Evolutionary conservation across 2,329 filamentous ascomycete genomes (phyloP), one percentile per base, ranked within the genome.

Genomic region (Rugonectria rugulosa): DNA sequence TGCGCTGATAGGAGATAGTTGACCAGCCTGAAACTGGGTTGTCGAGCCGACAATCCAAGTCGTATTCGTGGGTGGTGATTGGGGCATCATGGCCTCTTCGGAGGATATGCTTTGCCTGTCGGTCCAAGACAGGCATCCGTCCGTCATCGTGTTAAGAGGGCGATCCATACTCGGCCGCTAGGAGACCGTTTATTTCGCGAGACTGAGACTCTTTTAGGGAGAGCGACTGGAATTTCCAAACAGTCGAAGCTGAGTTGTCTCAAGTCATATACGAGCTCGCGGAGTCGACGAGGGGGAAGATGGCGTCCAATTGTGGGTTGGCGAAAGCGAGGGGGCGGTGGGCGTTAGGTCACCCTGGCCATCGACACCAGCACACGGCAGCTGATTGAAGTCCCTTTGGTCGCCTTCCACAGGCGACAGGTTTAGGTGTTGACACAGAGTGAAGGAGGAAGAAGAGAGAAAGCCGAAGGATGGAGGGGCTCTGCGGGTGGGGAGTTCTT

Each of bases 1-100:
- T 54, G 78, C 78, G 69, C 81, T 84, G 62, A 80, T 74, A 34
- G 82, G 82, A 31, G 82, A 85, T 52, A 84, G 69, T 62, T 82
- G 82, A 37, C 79, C 78, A 11, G 75, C 74, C 29, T 75, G 76
- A 43, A 74, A 65, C 51, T 75, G 73, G 36, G 59, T 56, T 27
- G 61, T 61, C 15, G 61, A 56, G 20, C 60, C 46, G 11, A 62
- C 56, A 44, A 66, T 64, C 72, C 72, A 73, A 11, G 64, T 38
- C 23, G 67, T 50, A 17, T 71, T 71, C 42, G 66, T 69, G 19
- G 70, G 66, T 15, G 73, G 68, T 6, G 73, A 71, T 31, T 63
- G 70, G 53, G 70, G 59, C 26, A 66, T 61, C 55, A 64, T 60
- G 50, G 53, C 56, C 17, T 64, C 67, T 62, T 79, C 77, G 40